phyloP scores from a whole-genome alignment of 441 rosid species.

The Raphanus hybrid region DNA sequence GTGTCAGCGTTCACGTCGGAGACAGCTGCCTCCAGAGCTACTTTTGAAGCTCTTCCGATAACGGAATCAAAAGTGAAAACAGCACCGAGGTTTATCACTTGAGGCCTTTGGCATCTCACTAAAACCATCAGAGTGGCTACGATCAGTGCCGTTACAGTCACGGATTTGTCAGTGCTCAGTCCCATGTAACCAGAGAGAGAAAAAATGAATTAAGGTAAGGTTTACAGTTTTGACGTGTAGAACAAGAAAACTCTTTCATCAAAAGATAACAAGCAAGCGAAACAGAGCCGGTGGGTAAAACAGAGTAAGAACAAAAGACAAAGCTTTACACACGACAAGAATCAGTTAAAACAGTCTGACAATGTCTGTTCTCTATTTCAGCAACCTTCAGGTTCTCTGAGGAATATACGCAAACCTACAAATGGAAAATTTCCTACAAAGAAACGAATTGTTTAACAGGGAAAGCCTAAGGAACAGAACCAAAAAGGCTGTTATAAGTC shows the following conservation, averaged over 20 bases:
- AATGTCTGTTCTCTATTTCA: slow-evolving; percentile 6
- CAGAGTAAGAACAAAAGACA: slow-evolving; percentile 10
- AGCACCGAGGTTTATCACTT: slow-evolving; percentile 67
- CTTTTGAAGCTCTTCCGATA: slow-evolving; percentile 80
- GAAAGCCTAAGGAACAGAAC: slow-evolving; percentile 3
- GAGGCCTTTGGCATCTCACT: slow-evolving; percentile 56
- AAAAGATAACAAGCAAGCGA: slow-evolving; percentile 2
- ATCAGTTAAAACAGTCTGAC: slow-evolving; percentile 25
- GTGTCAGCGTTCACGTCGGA: slow-evolving; percentile 65
- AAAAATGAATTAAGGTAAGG: slow-evolving; percentile 11
- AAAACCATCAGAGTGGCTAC: slow-evolving; percentile 46
- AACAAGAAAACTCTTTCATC: background rate
- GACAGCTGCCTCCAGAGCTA: slow-evolving; percentile 71
- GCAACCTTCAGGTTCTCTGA: slow-evolving; percentile 23
- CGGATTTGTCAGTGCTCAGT: slow-evolving; percentile 2
- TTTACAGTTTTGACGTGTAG: slow-evolving; percentile 1
- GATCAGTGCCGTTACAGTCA: slow-evolving; percentile 30
- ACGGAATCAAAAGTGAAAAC: slow-evolving; percentile 71
- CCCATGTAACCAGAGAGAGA: slow-evolving; percentile 23
- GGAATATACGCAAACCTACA: slow-evolving; percentile 34
- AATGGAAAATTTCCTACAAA: slow-evolving; percentile 21
- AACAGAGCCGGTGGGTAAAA: slow-evolving; percentile 14
- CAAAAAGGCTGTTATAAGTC: background rate
- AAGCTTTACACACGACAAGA: slow-evolving; percentile 14
- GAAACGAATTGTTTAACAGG: slow-evolving; percentile 27